Evolutionary conservation across 2,329 filamentous ascomycete species (phyloP).

Genomic region (Phaeosphaeria sp.): DNA sequence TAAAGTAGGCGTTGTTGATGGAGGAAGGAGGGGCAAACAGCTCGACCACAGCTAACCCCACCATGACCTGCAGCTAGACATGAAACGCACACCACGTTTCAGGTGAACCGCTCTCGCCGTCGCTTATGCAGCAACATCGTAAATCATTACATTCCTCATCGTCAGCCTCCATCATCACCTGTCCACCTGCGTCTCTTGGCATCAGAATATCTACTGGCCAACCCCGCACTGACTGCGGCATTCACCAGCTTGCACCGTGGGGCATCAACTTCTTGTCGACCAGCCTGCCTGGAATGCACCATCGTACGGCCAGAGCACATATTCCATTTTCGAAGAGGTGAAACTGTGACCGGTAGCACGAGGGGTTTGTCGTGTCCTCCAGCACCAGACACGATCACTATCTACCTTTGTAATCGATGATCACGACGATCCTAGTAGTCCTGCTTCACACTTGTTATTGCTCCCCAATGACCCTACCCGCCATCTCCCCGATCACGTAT

Average conservation of each 20-base stretch:
- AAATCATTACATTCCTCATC: constrained; percentile 2
- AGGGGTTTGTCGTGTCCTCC: neutral
- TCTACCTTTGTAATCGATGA: too few relatives aligned
- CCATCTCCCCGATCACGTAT: constrained; percentile 4
- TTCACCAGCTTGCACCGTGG: neutral
- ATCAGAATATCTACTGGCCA: neutral
- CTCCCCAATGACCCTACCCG: neutral
- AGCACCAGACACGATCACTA: neutral
- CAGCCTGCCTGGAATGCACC: neutral
- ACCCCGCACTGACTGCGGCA: neutral
- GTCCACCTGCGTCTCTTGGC: neutral
- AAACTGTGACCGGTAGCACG: neutral
- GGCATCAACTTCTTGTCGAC: neutral
- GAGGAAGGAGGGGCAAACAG: constrained; percentile 26
- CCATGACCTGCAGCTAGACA: constrained; percentile 20
- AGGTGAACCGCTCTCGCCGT: constrained; percentile 19
- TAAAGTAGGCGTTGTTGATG: constrained; percentile 22
- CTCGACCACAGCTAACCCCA: constrained; percentile 26
- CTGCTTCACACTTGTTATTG: neutral
- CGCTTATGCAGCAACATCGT: constrained; percentile 6
- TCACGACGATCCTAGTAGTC: too few relatives aligned
- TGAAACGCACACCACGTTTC: constrained; percentile 21
- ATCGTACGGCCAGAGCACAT: neutral
- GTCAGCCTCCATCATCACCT: neutral
- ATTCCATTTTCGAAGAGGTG: neutral